Evolutionary conservation across 345 rosid genomes (phyloP).

Genomic region (Brassica nigra): DNA sequence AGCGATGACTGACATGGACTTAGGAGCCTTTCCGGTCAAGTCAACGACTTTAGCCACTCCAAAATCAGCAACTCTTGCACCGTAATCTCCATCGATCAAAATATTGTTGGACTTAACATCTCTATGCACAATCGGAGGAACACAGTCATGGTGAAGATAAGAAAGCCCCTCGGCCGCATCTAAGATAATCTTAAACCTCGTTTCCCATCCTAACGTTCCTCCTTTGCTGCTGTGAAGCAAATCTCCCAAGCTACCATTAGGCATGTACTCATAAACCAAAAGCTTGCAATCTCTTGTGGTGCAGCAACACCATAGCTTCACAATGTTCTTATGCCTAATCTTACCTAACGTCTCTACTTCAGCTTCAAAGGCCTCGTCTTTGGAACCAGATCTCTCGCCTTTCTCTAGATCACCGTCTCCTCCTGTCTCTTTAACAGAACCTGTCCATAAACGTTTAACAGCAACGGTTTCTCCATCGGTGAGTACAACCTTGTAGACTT

Average conservation of each 20-base stretch:
- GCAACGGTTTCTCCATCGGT: conserved; percentile 85
- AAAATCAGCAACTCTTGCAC: conserved; percentile 97
- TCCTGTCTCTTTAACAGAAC: conserved; percentile 51
- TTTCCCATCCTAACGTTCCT: conserved; percentile 82
- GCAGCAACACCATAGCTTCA: conserved; percentile 96
- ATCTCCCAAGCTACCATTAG: conserved; percentile 96
- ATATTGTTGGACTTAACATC: conserved; percentile 97
- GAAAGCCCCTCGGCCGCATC: conserved; percentile 97
- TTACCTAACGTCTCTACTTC: conserved; percentile 91
- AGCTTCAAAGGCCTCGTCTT: conserved; percentile 79
- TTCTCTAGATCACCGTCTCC: conserved; percentile 63
- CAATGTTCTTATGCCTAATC: conserved; percentile 97
- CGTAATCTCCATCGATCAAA: conserved; percentile 77
- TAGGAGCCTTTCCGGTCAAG: conserved; percentile 62
- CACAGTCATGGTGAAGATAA: conserved; percentile 93
- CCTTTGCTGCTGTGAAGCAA: conserved; percentile 84
- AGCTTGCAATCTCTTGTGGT: conserved; percentile 85
- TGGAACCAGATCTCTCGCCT: conserved; percentile 48
- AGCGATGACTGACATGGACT: conserved; percentile 94
- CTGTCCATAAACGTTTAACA: conserved; percentile 89
- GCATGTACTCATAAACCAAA: conserved; percentile 96
- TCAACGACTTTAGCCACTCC: conserved; percentile 92
- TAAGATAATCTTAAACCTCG: conserved; percentile 70
- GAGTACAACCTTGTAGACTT: conserved; percentile 89
- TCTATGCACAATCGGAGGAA: conserved; percentile 91